Evolutionary conservation across 1,139 yeast genomes (phyloP).

Genomic region (Taphrina betulina): DNA sequence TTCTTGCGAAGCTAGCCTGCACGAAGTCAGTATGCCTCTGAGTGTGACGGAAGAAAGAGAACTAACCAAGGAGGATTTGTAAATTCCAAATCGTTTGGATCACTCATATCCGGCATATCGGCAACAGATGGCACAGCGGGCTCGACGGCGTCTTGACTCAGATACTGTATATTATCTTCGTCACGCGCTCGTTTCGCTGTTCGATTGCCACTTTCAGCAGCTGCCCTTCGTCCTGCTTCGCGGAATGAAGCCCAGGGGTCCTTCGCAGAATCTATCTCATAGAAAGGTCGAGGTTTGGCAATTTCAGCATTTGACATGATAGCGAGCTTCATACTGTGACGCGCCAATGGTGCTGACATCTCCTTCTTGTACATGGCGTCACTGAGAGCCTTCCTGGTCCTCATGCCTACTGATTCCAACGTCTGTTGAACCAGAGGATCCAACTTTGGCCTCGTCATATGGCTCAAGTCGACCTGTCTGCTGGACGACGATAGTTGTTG

Average conservation of each 20-base stretch:
- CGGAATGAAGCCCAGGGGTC: slow-evolving; percentile 26
- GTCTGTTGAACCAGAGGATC: slow-evolving; percentile 21
- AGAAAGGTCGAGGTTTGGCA: slow-evolving; percentile 9
- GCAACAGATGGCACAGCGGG: background rate
- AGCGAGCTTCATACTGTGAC: slow-evolving; percentile 5
- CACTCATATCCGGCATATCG: background rate
- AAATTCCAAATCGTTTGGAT: slow-evolving; percentile 21
- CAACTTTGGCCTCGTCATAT: slow-evolving; percentile 21
- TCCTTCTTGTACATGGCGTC: slow-evolving; percentile 4
- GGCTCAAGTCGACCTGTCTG: slow-evolving; percentile 3
- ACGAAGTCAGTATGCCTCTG: background rate
- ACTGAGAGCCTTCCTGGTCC: slow-evolving; percentile 25
- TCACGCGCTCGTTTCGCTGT: slow-evolving; percentile 8
- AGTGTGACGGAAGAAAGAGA: background rate
- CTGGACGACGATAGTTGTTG: background rate
- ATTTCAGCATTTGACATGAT: slow-evolving; percentile 4
- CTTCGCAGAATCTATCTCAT: slow-evolving; percentile 14
- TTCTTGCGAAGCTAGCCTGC: slow-evolving; percentile 18
- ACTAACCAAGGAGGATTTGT: slow-evolving; percentile 21
- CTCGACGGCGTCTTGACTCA: background rate
- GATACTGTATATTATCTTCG: no score
- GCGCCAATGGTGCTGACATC: background rate
- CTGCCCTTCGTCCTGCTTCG: background rate
- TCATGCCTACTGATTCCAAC: slow-evolving; percentile 22
- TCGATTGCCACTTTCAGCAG: background rate